A percentile compares a stretch with the other conserved stretches of the same genome.
These are phyloP conservation scores for Straminergon stramineum DNA, from an alignment of 225 moss, liverwort and hornwort species.

Conservation along the genomic window DNA sequence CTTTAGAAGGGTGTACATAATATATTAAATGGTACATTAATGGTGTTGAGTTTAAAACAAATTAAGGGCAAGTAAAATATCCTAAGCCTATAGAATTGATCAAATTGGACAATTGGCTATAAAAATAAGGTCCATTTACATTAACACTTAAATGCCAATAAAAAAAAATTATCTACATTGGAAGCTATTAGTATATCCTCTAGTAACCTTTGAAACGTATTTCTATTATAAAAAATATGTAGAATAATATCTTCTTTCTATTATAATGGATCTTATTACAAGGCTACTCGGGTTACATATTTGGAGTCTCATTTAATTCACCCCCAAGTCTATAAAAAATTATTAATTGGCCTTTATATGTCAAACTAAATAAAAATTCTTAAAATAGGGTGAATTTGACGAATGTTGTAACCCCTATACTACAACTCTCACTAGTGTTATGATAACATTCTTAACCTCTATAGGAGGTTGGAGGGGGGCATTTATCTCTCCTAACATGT, in stretches of 20 bases:
- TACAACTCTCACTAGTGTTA: rapidly evolving
- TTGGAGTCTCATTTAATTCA: not conserved
- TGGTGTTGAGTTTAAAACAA: not conserved
- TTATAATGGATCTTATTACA: not conserved
- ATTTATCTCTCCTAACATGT: not conserved
- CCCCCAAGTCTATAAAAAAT: not conserved
- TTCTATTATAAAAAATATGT: not conserved
- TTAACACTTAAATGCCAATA: rapidly evolving
- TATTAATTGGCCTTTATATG: not conserved
- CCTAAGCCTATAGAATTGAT: not conserved
- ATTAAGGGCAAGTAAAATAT: not conserved
- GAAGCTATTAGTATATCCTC: not conserved
- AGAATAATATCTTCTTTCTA: not conserved
- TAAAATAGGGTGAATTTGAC: not conserved
- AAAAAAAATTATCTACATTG: too few relatives aligned
- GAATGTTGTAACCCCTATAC: not conserved
- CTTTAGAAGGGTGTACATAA: not conserved
- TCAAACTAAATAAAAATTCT: not conserved
- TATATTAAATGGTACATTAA: not conserved
- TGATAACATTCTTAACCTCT: rapidly evolving
- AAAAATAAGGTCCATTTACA: not conserved
- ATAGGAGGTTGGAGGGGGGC: rapidly evolving
- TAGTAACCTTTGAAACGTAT: not conserved
- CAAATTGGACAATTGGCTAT: not conserved
- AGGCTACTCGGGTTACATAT: rapidly evolving